Conservation (phyloP, 225 moss, liverwort and hornwort genomes). For the Anthoceros angustus region DNA sequence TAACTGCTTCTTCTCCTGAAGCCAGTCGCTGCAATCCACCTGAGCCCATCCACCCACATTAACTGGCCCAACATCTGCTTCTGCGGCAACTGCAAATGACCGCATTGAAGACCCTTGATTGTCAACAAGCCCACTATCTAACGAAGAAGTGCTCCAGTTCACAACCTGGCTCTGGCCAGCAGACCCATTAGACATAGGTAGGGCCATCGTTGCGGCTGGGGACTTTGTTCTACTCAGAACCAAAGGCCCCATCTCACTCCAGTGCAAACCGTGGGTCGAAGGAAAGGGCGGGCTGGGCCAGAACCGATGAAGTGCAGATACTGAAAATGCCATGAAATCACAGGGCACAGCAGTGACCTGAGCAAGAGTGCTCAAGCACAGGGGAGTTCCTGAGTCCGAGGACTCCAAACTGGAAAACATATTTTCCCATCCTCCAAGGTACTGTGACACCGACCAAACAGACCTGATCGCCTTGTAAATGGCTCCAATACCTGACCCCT, state of each 20-base stretch:
- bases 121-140: conserved; percentile 23
- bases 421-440: conserved; percentile 66
- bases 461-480: conserved; percentile 42
- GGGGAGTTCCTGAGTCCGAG: conserved; percentile 29
- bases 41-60: conserved; percentile 88
- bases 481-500: conserved; percentile 68
- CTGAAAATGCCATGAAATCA: conserved; percentile 64
- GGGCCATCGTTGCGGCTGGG: conserved; percentile 28
- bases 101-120: conserved; percentile 53
- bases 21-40: conserved; percentile 45
- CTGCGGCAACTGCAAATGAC: conserved; percentile 65
- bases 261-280: conserved; percentile 48
- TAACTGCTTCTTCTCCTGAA: conserved; percentile 31
- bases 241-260: conserved; percentile 90
- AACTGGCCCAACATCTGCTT: conserved; percentile 60
- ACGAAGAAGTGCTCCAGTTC: background rate
- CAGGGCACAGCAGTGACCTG: conserved; percentile 69
- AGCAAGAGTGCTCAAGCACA: conserved; percentile 70
- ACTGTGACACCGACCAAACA: conserved; percentile 71
- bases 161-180: conserved; percentile 22
- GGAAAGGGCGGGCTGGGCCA: conserved; percentile 69
- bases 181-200: conserved; percentile 34
- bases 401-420: conserved; percentile 18
- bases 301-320: conserved; percentile 54
- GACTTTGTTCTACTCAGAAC: conserved; percentile 46